Evolutionary conservation across 176 grass and related monocot species (phyloP).

Genomic region (Phragmites australis): DNA sequence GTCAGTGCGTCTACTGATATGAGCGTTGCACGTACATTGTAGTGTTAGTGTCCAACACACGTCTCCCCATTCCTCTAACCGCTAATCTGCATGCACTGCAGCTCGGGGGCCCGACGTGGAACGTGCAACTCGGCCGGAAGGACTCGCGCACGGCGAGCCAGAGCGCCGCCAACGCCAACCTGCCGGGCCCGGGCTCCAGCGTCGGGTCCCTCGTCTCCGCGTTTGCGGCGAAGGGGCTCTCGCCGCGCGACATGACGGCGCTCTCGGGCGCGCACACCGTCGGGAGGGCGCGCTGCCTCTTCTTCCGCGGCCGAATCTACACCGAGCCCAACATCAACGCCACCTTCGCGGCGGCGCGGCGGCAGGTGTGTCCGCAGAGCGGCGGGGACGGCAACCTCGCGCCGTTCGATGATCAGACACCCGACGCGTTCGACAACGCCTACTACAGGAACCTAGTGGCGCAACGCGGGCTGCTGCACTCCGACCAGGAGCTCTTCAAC

Average conservation of each 20-base stretch:
- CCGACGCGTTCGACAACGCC: slow-evolving; percentile 49
- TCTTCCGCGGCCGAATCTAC: slow-evolving; percentile 64
- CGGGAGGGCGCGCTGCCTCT: slow-evolving; percentile 51
- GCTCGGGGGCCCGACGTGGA: slow-evolving; percentile 55
- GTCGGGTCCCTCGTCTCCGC: slow-evolving; percentile 38
- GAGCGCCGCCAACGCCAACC: slow-evolving; percentile 53
- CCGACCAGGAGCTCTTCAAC: slow-evolving; percentile 81
- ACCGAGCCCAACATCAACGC: slow-evolving; percentile 56
- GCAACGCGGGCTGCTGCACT: slow-evolving; percentile 52
- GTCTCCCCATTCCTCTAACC: neutral
- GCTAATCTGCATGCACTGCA: neutral
- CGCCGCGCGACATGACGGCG: slow-evolving; percentile 63
- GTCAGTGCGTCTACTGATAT: neutral
- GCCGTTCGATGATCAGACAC: slow-evolving; percentile 52
- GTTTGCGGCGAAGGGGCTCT: slow-evolving; percentile 58
- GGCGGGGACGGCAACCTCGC: slow-evolving; percentile 48
- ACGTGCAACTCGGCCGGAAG: slow-evolving; percentile 38
- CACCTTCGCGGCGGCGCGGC: slow-evolving; percentile 49
- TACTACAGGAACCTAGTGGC: slow-evolving; percentile 53
- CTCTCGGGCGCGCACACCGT: slow-evolving; percentile 79
- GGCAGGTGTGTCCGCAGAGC: slow-evolving; percentile 41
- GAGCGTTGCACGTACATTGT: neutral
- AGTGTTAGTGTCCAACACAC: neutral
- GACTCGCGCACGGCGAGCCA: slow-evolving; percentile 63
- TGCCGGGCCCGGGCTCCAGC: slow-evolving; percentile 45